Evolutionary conservation across 805 yeast species (phyloP).

Genomic region (Kuraishia piskuri): DNA sequence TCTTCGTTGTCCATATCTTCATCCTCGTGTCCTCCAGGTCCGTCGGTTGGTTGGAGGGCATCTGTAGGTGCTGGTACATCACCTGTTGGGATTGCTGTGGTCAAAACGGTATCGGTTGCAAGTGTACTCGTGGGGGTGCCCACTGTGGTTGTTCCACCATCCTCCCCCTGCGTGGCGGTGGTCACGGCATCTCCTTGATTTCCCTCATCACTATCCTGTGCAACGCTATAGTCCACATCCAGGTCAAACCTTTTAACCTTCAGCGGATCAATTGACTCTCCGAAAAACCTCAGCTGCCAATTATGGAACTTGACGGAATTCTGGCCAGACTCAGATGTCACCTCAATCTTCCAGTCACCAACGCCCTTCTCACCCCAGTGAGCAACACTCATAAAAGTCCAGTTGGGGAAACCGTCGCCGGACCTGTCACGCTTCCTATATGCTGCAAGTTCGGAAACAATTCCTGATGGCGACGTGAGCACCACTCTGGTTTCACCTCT

Average conservation of each 20-base stretch:
- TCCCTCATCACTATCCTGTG: slow-evolving; percentile 21
- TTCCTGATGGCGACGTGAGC: slow-evolving; percentile 69
- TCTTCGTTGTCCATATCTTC: slow-evolving; percentile 16
- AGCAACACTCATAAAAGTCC: slow-evolving; percentile 97
- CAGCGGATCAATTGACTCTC: slow-evolving; percentile 60
- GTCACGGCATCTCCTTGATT: slow-evolving; percentile 5
- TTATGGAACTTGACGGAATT: slow-evolving; percentile 36
- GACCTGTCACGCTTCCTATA: slow-evolving; percentile 52
- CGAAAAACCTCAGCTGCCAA: slow-evolving; percentile 81
- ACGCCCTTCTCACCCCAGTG: slow-evolving; percentile 86
- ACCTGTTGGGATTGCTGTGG: slow-evolving; percentile 7
- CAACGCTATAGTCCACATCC: slow-evolving; percentile 30
- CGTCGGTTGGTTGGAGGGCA: slow-evolving; percentile 9
- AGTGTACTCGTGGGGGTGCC: slow-evolving; percentile 6
- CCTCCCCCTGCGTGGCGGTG: background rate
- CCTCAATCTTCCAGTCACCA: slow-evolving; percentile 79
- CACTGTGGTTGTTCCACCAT: slow-evolving; percentile 1
- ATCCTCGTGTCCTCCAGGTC: slow-evolving; percentile 10
- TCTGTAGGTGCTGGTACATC: slow-evolving; percentile 8
- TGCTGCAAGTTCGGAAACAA: slow-evolving; percentile 65
- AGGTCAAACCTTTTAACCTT: slow-evolving; percentile 51
- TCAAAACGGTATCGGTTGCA: slow-evolving; percentile 3
- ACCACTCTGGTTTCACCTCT: slow-evolving; percentile 67
- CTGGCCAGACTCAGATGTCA: slow-evolving; percentile 33
- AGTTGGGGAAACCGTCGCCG: slow-evolving; percentile 53